Evolutionary conservation across 805 yeast species (phyloP), one percentile per base, ranked within the genome.

Genomic region (Hagleromyces aurorensis): DNA sequence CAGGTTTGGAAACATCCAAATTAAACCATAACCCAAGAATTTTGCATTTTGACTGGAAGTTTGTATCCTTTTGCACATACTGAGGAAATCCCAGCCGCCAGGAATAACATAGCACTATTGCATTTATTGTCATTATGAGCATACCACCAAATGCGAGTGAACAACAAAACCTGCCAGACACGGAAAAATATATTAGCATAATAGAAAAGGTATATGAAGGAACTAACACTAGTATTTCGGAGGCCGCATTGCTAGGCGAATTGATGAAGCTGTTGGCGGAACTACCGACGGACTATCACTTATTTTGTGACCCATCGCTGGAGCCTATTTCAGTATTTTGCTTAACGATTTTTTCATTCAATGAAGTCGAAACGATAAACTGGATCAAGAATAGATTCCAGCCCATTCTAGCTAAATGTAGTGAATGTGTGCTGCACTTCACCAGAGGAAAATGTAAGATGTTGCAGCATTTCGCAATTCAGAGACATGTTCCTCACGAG

Each of bases 331-430:
- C 78, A 7, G 62, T 67, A 9, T 76, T 76, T 45, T 57, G 69
- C 7, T 51, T 78, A 31, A 69, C 79, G 10, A 56, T 75, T 35
- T 76, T 77, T 47, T 75, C 86, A 3, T 75, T 78, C 43, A 51
- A 45, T 36, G 69, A 63, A 15, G 60, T 60, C 21, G 65, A 60
- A n/a, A 65, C 68, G 1, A 58, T 68, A 11, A 44, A 44, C 4
- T 65, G 72, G 64, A 52, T 67, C 31, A 62, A 64, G 27, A 59
- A 59, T 7, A 41, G 44, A 9, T 57, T 71, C 27, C 50, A 54
- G 4, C 48, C 53, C 1, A 57, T 66, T 14, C 52, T 80, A 9
- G 52, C 58, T 20, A 35, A 48, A 3, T 81, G 91, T 52, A 57
- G 63, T 3, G 55, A 63, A 4, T 81, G 91, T 53, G 57, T 75